Base-by-base conservation (phyloP, 2,329 filamentous ascomycete genomes). In the Trichoderma arundinaceum region DNA sequence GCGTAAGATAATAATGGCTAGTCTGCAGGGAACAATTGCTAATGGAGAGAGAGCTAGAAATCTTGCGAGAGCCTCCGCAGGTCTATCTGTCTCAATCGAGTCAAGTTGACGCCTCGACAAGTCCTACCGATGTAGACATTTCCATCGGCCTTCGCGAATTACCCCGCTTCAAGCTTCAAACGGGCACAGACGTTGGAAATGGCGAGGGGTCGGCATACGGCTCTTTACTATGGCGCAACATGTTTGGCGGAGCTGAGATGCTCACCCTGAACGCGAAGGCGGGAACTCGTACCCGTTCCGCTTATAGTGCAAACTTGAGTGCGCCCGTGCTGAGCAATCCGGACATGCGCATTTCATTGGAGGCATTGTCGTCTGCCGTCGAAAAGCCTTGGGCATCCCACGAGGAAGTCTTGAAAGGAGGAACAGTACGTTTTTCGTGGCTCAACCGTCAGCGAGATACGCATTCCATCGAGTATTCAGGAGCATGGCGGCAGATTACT, bases 351-450 rank as follows among this genome's bases (percentile, higher is more conserved):
- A 82, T 93, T 68, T 90, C 94, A 70, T 73, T 96, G 67, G 94
- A 96, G 70, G 93, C 86, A 1, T 82, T 97, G 51, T 89, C 90
- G 9, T 96, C 92, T 68, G 89, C 92, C 51, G 96, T 92, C 0
- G 86, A 94, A 68, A 97, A 98, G 79, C 86, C 89, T 12, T 98
- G 92, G 91, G 93, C 95, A 22, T 95, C 92, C 69, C 94, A 99
- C 74, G 94, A 98, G 72, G 94, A 99, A 78, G 88, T 90, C 3
- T 80, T 96, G 19, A 92, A 90, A 73, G 93, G 94, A 15, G 92
- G 86, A 19, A 89, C 87, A 71, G 81, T 90, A 12, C 93, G 92
- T 70, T 82, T 97, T 46, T 87, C 88, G 44, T 98, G 92, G 90
- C 78, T 89, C 43, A 88, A 86, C 54, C 74, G 80, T 8, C 80